Conservation (phyloP, 192 early-diverging fungal genomes). For the Coemansia sp. region DNA sequence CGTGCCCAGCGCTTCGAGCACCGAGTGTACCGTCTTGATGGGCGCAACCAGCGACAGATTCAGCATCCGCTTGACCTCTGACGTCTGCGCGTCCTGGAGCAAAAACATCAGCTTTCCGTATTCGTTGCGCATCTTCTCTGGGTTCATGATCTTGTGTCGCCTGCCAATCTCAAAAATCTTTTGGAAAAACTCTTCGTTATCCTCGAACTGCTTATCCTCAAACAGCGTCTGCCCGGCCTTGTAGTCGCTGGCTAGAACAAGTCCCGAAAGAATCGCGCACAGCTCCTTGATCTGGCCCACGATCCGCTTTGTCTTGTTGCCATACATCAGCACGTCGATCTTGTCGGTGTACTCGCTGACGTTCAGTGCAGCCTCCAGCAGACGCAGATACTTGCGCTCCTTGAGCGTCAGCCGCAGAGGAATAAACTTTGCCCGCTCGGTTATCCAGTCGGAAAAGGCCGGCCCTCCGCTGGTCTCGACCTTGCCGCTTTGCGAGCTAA, state of each 20-base stretch:
- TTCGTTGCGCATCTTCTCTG: constrained; percentile 93
- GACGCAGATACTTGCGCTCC: constrained; percentile 90
- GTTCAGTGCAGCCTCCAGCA: constrained; percentile 91
- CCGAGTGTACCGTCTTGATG: constrained; percentile 87
- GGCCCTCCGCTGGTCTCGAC: constrained; percentile 52
- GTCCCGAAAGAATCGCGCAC: constrained; percentile 90
- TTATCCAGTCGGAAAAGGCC: constrained; percentile 78
- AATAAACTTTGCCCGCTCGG: constrained; percentile 88
- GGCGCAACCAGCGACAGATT: constrained; percentile 76
- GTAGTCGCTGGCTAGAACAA: constrained; percentile 82
- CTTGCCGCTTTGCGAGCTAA: constrained; percentile 35
- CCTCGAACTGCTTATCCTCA: constrained; percentile 63
- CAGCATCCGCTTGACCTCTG: constrained; percentile 76
- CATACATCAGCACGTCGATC: constrained; percentile 76
- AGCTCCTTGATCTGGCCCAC: constrained; percentile 95
- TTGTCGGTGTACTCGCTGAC: constrained; percentile 90
- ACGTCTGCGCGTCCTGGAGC: constrained; percentile 73
- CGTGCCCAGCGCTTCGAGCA: constrained; percentile 66
- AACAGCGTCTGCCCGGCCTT: constrained; percentile 79
- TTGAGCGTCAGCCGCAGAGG: constrained; percentile 85
- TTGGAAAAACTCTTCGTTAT: constrained; percentile 80
- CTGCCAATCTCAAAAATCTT: constrained; percentile 68
- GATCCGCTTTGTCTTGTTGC: constrained; percentile 83
- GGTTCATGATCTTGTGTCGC: constrained; percentile 90
- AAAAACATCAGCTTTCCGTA: constrained; percentile 98